A percentile compares a stretch with the other conserved stretches of the same genome.
Conservation (phyloP, 345 rosid genomes). For the Gossypium longicalyx region DNA sequence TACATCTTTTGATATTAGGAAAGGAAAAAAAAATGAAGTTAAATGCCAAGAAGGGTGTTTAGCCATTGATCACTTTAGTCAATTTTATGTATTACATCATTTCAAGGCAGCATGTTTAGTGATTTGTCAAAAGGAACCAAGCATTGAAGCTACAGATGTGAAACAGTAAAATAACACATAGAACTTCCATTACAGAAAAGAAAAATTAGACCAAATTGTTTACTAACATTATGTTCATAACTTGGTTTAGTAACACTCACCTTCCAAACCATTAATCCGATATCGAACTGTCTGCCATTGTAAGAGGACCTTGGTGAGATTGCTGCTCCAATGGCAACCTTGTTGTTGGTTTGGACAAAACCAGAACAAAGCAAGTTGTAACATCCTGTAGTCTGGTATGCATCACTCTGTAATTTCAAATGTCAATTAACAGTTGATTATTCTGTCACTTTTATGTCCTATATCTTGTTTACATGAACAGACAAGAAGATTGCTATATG, state of each 20-base stretch:
- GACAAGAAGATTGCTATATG: not conserved
- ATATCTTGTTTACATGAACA: not conserved
- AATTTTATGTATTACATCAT: not conserved
- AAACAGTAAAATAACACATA: not conserved
- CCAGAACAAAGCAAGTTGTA: conserved; percentile 95
- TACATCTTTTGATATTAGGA: conserved; percentile 14
- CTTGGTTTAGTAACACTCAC: conserved; percentile 33
- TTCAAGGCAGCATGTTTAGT: not conserved
- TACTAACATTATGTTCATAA: not conserved
- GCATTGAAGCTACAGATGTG: not conserved
- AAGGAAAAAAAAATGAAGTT: conserved; percentile 15
- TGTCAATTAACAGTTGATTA: not conserved
- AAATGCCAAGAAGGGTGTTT: conserved; percentile 5
- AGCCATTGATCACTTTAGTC: not conserved
- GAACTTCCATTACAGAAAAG: not conserved
- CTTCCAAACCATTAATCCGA: conserved; percentile 91
- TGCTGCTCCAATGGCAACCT: conserved; percentile 92
- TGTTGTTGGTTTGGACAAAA: conserved; percentile 86
- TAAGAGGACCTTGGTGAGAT: conserved; percentile 95
- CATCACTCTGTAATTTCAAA: conserved; percentile 63
- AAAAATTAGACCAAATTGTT: too few relatives aligned
- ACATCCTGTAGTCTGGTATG: conserved; percentile 97
- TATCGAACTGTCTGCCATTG: conserved; percentile 80
- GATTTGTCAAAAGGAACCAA: not conserved
- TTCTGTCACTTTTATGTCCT: not conserved